Conservation (phyloP, 768 basidiomycete species). For the Lentinula aciculospora region DNA sequence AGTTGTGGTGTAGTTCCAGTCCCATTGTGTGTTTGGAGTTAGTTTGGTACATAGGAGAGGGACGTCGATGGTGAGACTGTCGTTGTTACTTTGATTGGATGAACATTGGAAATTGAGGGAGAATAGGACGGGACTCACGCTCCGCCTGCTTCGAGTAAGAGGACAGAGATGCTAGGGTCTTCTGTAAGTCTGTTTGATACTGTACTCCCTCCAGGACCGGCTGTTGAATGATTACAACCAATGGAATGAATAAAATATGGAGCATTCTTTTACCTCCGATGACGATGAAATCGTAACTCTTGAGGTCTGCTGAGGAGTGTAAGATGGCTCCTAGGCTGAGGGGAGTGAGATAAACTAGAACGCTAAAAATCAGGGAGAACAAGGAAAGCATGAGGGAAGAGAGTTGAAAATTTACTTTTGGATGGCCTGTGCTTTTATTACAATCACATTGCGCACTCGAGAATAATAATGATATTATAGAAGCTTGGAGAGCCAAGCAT, state of each 20-base stretch:
- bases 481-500: too few relatives aligned
- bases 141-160: slow-evolving; percentile 16
- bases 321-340: background rate
- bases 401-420: background rate
- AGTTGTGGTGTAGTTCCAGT: slow-evolving; percentile 18
- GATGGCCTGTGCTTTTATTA: background rate
- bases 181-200: slow-evolving; percentile 17
- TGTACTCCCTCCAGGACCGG: slow-evolving; percentile 17
- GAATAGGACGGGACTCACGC: slow-evolving; percentile 2
- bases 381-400: background rate
- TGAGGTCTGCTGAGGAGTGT: background rate
- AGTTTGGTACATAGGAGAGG: slow-evolving; percentile 11
- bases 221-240: background rate
- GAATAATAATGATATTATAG: too few relatives aligned
- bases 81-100: slow-evolving; percentile 5
- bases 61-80: slow-evolving; percentile 8
- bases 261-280: slow-evolving; percentile 5
- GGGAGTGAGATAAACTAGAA: background rate
- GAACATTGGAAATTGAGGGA: background rate
- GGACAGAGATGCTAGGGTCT: slow-evolving; percentile 11
- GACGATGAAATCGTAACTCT: slow-evolving; percentile 8
- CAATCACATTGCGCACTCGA: too few relatives aligned
- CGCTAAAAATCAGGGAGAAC: background rate
- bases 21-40: slow-evolving; percentile 12
- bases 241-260: background rate